Conservation (phyloP, 169 alveolate species). For the Plasmodium vivax region DNA sequence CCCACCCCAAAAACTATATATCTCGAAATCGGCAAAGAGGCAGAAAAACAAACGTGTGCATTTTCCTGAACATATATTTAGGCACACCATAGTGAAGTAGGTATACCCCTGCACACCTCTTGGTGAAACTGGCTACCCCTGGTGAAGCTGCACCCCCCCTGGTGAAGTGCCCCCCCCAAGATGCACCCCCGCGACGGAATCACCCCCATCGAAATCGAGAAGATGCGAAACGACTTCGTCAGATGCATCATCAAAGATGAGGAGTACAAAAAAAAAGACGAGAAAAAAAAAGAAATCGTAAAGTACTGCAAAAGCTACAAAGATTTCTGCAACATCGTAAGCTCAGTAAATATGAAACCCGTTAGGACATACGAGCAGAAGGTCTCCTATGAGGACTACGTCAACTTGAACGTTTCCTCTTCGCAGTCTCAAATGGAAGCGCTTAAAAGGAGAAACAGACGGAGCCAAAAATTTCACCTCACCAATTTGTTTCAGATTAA, state of each 20-base stretch:
- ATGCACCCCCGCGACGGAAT: conserved; percentile 1
- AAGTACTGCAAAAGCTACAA: conserved; percentile 66
- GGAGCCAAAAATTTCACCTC: not conserved
- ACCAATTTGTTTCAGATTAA: not conserved
- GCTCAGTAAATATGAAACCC: conserved; percentile 65
- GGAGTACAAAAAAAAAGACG: conserved; percentile 64
- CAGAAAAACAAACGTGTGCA: not conserved
- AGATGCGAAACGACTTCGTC: conserved; percentile 53
- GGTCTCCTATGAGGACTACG: conserved; percentile 59
- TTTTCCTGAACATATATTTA: not conserved
- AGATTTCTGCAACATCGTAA: conserved; percentile 68
- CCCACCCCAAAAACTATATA: not conserved
- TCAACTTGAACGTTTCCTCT: not conserved
- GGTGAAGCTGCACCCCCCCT: not conserved
- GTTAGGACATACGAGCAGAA: conserved; percentile 59
- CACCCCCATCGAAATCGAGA: conserved; percentile 12
- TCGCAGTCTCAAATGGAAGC: not conserved
- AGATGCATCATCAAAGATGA: conserved; percentile 45
- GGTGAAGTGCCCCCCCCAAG: not conserved
- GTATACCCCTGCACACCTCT: not conserved
- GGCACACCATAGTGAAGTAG: not conserved
- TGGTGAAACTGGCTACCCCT: too few species aligned
- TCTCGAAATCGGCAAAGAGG: not conserved
- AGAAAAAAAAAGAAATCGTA: conserved; percentile 69
- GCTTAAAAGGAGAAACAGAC: conserved; percentile 9